Conservation (phyloP, 495 filamentous ascomycete species). For the Zalerion maritima region DNA sequence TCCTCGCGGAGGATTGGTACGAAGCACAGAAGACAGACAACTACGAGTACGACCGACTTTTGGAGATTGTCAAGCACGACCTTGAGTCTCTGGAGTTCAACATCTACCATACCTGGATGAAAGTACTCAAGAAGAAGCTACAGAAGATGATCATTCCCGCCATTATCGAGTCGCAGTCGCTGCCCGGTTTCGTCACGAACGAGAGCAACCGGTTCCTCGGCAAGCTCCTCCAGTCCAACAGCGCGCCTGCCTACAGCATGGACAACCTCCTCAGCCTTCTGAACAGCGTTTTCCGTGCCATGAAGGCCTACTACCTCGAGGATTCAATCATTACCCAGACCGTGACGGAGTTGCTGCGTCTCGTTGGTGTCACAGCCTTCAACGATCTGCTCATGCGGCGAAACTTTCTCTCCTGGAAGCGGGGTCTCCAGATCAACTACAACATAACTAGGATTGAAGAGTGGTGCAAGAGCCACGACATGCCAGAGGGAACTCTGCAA, state of each 20-base stretch:
- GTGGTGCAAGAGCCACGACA: constrained; percentile 99
- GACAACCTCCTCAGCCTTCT: constrained; percentile 92
- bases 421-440: constrained; percentile 98
- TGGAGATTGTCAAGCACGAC: constrained; percentile 99
- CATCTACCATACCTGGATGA: constrained; percentile 99
- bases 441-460: constrained; percentile 99
- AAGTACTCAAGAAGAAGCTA: constrained; percentile 96
- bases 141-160: constrained; percentile 99
- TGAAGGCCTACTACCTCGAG: constrained; percentile 96
- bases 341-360: constrained; percentile 78
- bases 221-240: constrained; percentile 81
- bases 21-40: constrained; percentile 98
- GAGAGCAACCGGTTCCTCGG: constrained; percentile 96
- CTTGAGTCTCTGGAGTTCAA: constrained; percentile 98
- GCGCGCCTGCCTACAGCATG: constrained; percentile 90
- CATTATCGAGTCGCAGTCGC: constrained; percentile 96
- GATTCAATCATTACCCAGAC: constrained; percentile 91
- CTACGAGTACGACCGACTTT: constrained; percentile 91
- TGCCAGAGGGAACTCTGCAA: constrained; percentile 96
- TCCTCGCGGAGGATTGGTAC: constrained; percentile 98
- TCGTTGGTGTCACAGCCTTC: constrained; percentile 97
- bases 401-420: constrained; percentile 99
- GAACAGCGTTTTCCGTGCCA: constrained; percentile 94
- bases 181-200: constrained; percentile 96
- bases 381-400: constrained; percentile 96